phyloP scores from a whole-genome alignment of 441 rosid genomes.

The California macrophylla region DNA sequence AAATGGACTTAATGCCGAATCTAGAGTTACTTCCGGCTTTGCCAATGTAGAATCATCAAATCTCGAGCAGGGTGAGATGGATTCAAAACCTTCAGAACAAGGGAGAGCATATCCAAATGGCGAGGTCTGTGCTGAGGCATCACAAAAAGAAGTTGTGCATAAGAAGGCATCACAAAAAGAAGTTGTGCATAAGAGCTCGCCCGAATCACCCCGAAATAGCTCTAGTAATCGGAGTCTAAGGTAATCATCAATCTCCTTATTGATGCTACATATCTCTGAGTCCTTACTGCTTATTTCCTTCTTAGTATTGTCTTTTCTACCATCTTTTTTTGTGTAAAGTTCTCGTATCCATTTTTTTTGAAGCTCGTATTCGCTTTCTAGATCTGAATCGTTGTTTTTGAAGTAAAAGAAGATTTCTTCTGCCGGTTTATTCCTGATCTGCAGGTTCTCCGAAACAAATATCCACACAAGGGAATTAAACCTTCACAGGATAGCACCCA shows the following conservation, averaged over 20 bases:
- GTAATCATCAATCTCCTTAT: not conserved
- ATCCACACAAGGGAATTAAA: not conserved
- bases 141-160: slow-evolving; percentile 18
- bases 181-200: slow-evolving; percentile 14
- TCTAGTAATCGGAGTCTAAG: not conserved
- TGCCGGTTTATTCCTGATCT: not conserved
- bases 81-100: slow-evolving; percentile 15
- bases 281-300: not conserved
- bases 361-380: too few species aligned
- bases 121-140: slow-evolving; percentile 24
- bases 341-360: too few species aligned
- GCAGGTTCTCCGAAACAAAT: not conserved
- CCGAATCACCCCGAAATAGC: slow-evolving; percentile 25
- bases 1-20: slow-evolving; percentile 23
- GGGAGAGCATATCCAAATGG: slow-evolving; percentile 21
- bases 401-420: not conserved
- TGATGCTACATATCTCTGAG: not conserved
- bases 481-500: not conserved
- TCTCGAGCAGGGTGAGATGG: not conserved
- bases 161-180: slow-evolving; percentile 18
- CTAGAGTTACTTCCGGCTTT: slow-evolving; percentile 22
- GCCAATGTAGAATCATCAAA: slow-evolving; percentile 22
- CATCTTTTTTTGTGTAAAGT: too few species aligned
- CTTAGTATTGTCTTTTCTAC: not conserved
- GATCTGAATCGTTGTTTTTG: too few species aligned